A percentile compares a stretch with the other conserved stretches of the same genome.
Evolutionary conservation across 495 filamentous ascomycete species (phyloP).

Genomic region (Letharia columbiana): DNA sequence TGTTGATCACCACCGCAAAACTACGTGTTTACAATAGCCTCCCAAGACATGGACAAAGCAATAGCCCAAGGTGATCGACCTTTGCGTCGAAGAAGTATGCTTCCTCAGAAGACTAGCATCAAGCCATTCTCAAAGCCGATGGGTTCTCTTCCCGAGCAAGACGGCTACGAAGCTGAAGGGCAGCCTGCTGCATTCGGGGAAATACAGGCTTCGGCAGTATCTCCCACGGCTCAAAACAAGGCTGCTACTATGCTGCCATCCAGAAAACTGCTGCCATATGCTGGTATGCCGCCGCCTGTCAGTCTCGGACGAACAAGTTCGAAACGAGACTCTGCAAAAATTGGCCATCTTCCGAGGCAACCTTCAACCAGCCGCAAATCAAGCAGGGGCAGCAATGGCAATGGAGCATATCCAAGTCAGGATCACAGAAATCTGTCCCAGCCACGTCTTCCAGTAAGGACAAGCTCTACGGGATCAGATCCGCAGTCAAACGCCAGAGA

Average conservation of each 20-base stretch:
- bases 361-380: conserved; percentile 8
- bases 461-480: neutral
- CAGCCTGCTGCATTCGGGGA: neutral
- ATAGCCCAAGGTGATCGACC: neutral
- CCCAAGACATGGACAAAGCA: neutral
- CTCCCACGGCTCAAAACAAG: neutral
- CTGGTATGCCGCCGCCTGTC: neutral
- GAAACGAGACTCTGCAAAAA: neutral
- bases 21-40: neutral
- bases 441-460: conserved; percentile 1
- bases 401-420: neutral
- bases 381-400: neutral
- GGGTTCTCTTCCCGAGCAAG: neutral
- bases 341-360: neutral
- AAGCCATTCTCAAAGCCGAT: neutral
- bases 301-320: neutral
- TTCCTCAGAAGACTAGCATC: conserved; percentile 10
- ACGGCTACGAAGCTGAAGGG: neutral
- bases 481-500: conserved; percentile 4
- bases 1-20: neutral
- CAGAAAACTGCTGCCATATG: neutral
- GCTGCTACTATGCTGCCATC: neutral
- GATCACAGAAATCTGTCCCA: neutral
- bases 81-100: conserved; percentile 17
- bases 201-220: neutral